These are phyloP conservation scores for Candolleomyces aberdarensis DNA, from an alignment of 768 basidiomycete species.

Conservation along the genomic window DNA sequence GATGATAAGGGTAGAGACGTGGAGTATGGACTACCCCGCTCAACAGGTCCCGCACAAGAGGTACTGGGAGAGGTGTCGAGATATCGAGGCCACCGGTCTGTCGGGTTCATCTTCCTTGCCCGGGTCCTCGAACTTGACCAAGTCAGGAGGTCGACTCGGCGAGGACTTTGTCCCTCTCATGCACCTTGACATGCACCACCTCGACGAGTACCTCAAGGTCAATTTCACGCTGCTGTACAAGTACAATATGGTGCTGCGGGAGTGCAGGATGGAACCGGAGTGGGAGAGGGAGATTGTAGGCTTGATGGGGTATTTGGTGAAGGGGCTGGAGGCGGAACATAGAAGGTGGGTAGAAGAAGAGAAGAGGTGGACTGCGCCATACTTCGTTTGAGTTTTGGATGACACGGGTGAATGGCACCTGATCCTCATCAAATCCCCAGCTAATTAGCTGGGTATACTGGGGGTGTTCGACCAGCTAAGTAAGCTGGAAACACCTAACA, in stretches of 20 bases:
- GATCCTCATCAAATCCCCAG: too few relatives aligned
- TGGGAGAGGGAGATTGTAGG: slow-evolving; percentile 9
- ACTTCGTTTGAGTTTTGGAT: too few relatives aligned
- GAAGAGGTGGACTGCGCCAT: too few relatives aligned
- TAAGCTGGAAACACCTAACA: too few relatives aligned
- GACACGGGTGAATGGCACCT: neutral
- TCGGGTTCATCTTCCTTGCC: too few relatives aligned
- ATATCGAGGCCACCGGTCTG: too few relatives aligned
- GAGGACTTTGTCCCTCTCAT: neutral
- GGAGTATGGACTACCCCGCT: slow-evolving; percentile 24
- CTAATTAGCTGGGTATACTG: too few relatives aligned
- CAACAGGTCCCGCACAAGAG: slow-evolving; percentile 28
- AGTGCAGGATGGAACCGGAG: slow-evolving; percentile 25
- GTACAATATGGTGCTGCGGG: slow-evolving; percentile 33
- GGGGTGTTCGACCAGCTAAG: too few relatives aligned
- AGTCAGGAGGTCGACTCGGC: neutral
- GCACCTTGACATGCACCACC: slow-evolving; percentile 11
- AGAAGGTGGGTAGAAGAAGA: too few relatives aligned
- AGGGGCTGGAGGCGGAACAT: neutral
- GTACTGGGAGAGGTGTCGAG: slow-evolving; percentile 17
- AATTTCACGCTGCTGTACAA: slow-evolving; percentile 33
- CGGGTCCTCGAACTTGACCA: too few relatives aligned
- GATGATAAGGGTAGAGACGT: slow-evolving; percentile 16
- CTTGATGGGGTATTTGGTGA: neutral
- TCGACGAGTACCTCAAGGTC: slow-evolving; percentile 33